These are phyloP conservation scores for Eurotiales sp. DNA, from an alignment of 2,329 filamentous ascomycete species.

Conservation along the genomic window DNA sequence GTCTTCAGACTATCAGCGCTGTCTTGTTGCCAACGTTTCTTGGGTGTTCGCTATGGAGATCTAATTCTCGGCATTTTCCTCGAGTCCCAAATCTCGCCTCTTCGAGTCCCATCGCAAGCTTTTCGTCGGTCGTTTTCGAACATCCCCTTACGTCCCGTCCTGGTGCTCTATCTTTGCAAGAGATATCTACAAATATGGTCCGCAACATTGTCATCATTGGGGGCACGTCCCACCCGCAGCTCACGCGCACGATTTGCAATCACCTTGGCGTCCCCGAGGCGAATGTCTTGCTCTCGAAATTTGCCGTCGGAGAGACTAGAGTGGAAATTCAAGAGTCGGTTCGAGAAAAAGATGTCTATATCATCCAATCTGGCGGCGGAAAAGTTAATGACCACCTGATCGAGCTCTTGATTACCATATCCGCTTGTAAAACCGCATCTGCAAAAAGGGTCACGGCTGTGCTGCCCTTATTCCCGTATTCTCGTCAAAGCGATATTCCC, in stretches of 20 bases:
- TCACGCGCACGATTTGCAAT: conserved; percentile 82
- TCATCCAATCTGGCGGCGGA: conserved; percentile 89
- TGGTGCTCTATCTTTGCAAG: conserved; percentile 13
- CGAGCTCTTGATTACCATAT: conserved; percentile 96
- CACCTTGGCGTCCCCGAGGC: conserved; percentile 83
- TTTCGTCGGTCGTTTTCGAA: conserved; percentile 1
- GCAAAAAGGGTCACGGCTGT: conserved; percentile 91
- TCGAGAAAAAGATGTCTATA: conserved; percentile 97
- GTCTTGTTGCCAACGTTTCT: neutral
- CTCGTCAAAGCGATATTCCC: conserved; percentile 88
- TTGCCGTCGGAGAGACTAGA: conserved; percentile 89
- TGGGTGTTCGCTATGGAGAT: conserved; percentile 4
- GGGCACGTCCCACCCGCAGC: conserved; percentile 84
- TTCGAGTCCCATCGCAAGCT: neutral
- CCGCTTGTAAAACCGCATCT: conserved; percentile 93
- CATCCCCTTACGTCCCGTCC: conserved; percentile 11
- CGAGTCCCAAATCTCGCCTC: neutral
- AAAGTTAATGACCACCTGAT: conserved; percentile 95
- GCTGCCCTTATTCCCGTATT: conserved; percentile 93
- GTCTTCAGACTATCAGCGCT: too few species aligned
- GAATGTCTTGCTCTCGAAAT: conserved; percentile 82
- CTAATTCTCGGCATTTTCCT: neutral
- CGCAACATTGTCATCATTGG: conserved; percentile 92
- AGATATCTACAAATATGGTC: conserved; percentile 61
- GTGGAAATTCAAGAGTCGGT: conserved; percentile 97